Conservation (phyloP, 352 stramenopile species). For the Phytophthora niederhauseri region DNA sequence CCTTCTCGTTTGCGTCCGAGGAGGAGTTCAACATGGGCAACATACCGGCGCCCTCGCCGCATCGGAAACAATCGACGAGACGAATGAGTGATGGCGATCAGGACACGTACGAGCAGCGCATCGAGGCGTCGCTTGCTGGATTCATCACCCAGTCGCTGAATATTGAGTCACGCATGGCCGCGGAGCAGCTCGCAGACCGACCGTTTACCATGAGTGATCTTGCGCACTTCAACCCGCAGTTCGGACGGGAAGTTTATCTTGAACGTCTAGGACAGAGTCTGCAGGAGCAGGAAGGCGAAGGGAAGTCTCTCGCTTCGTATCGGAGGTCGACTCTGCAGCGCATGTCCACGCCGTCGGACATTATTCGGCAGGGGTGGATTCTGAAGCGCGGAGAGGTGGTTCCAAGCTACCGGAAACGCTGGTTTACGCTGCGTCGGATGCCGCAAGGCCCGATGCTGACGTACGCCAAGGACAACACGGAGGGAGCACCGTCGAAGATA, state of each 20-base stretch:
- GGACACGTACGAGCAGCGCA: slow-evolving; percentile 66
- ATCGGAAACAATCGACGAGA: slow-evolving; percentile 36
- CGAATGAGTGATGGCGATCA: slow-evolving; percentile 54
- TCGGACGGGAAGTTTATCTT: slow-evolving; percentile 74
- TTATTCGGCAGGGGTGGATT: slow-evolving; percentile 75
- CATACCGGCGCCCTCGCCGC: slow-evolving; percentile 33
- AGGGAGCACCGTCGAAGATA: slow-evolving; percentile 57
- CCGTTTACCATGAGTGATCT: slow-evolving; percentile 74
- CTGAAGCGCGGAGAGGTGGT: slow-evolving; percentile 81
- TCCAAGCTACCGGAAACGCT: slow-evolving; percentile 79
- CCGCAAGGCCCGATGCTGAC: slow-evolving; percentile 78
- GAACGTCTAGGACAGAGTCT: slow-evolving; percentile 66
- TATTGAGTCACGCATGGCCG: slow-evolving; percentile 41
- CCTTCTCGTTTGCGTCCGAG: slow-evolving; percentile 66
- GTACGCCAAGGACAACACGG: slow-evolving; percentile 73
- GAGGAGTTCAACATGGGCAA: slow-evolving; percentile 46
- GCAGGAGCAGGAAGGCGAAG: slow-evolving; percentile 59
- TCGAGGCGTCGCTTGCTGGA: slow-evolving; percentile 65
- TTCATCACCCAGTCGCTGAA: slow-evolving; percentile 58
- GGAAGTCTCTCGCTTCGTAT: slow-evolving; percentile 69
- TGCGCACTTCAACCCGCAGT: slow-evolving; percentile 68
- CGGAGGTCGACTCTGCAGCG: slow-evolving; percentile 68
- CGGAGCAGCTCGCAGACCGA: slow-evolving; percentile 34
- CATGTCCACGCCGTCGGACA: slow-evolving; percentile 47
- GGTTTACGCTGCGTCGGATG: slow-evolving; percentile 82